Conservation (phyloP, 176 grass and related monocot species). For the Triticum timopheevii region DNA sequence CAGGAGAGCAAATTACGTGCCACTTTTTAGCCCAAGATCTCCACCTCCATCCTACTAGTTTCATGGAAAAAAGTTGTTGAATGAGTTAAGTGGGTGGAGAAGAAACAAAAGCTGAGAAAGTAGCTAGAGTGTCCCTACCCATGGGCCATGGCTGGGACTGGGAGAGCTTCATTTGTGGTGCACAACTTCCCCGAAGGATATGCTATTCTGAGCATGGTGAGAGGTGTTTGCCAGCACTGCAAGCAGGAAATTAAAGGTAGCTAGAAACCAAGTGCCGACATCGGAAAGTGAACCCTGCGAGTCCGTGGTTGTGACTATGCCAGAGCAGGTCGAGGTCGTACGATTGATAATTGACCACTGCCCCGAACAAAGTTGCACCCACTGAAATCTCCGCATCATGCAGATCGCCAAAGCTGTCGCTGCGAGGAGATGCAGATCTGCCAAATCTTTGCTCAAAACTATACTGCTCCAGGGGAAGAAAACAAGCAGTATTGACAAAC, state of each 20-base stretch:
- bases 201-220: conserved; percentile 15
- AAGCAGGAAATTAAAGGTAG: background rate
- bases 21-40: background rate
- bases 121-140: background rate
- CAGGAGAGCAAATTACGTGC: background rate
- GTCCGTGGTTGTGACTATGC: background rate
- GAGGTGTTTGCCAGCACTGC: background rate
- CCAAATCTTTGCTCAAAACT: background rate
- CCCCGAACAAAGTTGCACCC: background rate
- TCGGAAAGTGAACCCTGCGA: background rate
- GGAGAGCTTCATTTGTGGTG: background rate
- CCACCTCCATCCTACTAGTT: background rate
- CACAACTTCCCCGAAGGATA: background rate
- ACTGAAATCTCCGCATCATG: background rate
- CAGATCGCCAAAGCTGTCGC: background rate
- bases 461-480: background rate
- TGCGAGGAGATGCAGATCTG: background rate
- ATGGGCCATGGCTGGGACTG: background rate
- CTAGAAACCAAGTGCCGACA: background rate
- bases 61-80: background rate
- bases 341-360: background rate
- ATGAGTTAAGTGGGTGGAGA: background rate
- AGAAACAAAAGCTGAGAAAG: background rate
- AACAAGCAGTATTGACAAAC: background rate
- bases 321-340: background rate